Base-by-base conservation (phyloP, 2,329 filamentous ascomycete genomes). In the Karstenula rhodostoma region DNA sequence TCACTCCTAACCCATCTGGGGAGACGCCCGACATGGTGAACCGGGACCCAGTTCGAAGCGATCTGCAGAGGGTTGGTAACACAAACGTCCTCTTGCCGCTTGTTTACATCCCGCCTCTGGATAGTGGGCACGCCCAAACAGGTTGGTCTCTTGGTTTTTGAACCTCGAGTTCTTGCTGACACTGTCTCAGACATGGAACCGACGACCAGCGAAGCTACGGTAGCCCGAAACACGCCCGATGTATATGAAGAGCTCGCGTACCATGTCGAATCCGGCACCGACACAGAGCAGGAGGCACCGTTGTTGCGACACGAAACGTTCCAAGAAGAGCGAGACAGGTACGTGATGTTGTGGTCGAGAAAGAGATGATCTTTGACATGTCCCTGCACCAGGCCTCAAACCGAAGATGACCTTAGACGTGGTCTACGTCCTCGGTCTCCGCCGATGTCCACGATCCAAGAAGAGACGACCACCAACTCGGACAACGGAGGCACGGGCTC, bases 251-350 rank as follows among this genome's bases (percentile, higher is more conserved):
- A 23, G 12, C 42, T 12, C 19, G 19, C 2, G 19, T 37, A 51
- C n/a, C 57, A 63, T 22, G 44, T 56, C 6, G 57, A 64, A 43
- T 37, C 56, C 23, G 60, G 47, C 33, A 53, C 59, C 8, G 56
- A 60, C 4, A 62, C 70, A 8, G 69, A 73, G n/a, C 59, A 71
- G 49, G 33, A 70, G 44, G 68, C 70, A 51, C 74, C 77, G 0
- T 57, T 79, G 17, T 73, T 77, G 35, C 59, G 63, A 15, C 74
- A 79, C 56, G 78, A 79, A 59, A 65, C 64, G 8, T 65, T 65
- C 15, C 63, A 65, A 8, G 23, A 58, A 1, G 57, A 62, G n/a
- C 48, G 59, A 10, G 17, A 57, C 8, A 37, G 43, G 54, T 54
- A 59, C n/a, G 59, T 25, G 9, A 17, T 17, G 33, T 10, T 13